Conservation (phyloP, 1,139 yeast species). For the Geotrichum phurueaensis region DNA sequence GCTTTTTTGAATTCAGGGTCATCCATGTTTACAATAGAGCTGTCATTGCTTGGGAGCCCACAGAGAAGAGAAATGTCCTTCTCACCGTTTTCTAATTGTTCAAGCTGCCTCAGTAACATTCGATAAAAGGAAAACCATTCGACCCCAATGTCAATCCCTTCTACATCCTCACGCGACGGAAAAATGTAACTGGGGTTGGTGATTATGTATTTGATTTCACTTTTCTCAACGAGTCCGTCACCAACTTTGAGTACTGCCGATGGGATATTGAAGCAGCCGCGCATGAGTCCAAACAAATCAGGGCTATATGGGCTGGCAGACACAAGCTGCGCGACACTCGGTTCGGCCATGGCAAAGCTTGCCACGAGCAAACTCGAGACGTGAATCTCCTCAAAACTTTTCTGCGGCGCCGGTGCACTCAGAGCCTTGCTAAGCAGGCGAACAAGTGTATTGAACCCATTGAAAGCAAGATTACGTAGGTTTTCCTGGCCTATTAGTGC, state of each 20-base stretch:
- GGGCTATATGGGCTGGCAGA: constrained; percentile 7
- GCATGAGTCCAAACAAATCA: constrained; percentile 14
- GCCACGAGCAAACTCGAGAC: constrained; percentile 12
- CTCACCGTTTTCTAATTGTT: not conserved
- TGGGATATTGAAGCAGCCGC: constrained; percentile 10
- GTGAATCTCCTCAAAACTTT: constrained; percentile 7
- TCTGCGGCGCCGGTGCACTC: not conserved
- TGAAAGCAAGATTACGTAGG: constrained; percentile 4
- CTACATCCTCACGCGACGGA: constrained; percentile 7
- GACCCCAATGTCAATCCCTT: not conserved
- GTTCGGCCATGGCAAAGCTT: constrained; percentile 12
- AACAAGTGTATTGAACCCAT: constrained; percentile 3
- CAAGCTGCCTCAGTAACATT: constrained; percentile 6
- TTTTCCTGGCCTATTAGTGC: not conserved
- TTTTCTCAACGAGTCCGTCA: not conserved
- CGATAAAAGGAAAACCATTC: not conserved
- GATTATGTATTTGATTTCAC: not conserved
- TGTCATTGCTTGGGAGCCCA: not conserved
- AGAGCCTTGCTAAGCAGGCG: constrained; percentile 5
- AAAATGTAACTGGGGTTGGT: not conserved
- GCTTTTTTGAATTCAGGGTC: not conserved
- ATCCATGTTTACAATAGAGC: not conserved
- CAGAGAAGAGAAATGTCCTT: constrained; percentile 1
- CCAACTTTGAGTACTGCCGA: not conserved
- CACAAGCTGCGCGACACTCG: constrained; percentile 7